Base-by-base conservation (phyloP, 116 monocot genomes). In the Papilionanthe hybrid region DNA sequence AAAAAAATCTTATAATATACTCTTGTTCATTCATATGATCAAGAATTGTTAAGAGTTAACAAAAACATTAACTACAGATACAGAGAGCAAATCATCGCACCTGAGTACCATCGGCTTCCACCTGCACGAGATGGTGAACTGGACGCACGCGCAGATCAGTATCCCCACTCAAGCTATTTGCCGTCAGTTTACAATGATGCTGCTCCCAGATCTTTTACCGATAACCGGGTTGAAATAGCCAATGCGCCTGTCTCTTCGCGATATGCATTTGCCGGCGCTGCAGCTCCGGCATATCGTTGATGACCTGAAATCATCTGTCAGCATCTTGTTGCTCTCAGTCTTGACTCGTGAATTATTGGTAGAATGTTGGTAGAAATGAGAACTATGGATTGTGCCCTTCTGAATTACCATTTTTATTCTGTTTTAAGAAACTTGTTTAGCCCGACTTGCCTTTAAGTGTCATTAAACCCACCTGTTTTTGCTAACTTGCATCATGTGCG, bases 191-290 rank as follows among this genome's bases (percentile, higher is more conserved):
- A 32, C 32, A 53, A 17, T 4, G 53, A 53, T 41, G 19, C 41
- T 32, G 0, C 37, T 37, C 37, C 71, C 71, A 71, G 71, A 71
- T 71, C 53, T 4, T 28, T 22, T 1, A 19, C 73, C 20, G 73
- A 73, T 5, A 44, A 0, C 44, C 18, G 73, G 73, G 44, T 23
- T n/a, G 73, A 73, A 2, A 4, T 44, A 18, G 44, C 77, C 18
- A 77, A 29, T 7, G 55, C 32, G 27, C 55, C 77, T 3, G 77
- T 77, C n/a, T 77, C 77, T 8, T 77, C 77, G 1, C 77, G 77
- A 29, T 77, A 77, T 15, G 29, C 77, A 5, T 77, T 77, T 20
- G 77, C 77, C 22, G 77, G 77, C 19, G 9, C 77, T 1, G 53
- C 77, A 0, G 45, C 71, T 0, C 77, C 77, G 0, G 55, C 77